A percentile compares a stretch with the other conserved stretches of the same genome.
Evolutionary conservation across 257 asterid genomes (phyloP).

Genomic region (Jaltomata sinuosa): DNA sequence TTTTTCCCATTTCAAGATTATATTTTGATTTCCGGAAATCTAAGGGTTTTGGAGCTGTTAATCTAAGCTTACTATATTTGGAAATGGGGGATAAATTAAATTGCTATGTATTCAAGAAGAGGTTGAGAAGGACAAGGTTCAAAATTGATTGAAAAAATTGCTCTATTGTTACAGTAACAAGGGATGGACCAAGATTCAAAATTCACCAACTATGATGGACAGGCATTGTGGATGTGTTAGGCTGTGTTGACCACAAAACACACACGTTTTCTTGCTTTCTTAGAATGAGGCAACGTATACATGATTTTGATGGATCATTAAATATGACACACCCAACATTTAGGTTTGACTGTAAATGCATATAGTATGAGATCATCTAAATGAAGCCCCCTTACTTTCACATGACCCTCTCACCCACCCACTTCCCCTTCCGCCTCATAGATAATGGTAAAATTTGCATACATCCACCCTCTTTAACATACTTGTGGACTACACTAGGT

Average conservation of each 20-base stretch:
- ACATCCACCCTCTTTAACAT: too few relatives aligned
- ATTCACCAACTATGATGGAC: background rate
- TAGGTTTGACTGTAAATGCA: conserved; percentile 22
- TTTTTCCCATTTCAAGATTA: background rate
- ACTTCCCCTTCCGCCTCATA: too few relatives aligned
- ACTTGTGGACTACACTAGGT: too few relatives aligned
- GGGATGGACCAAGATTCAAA: background rate
- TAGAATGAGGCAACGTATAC: background rate
- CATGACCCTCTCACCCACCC: background rate
- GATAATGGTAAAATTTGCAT: too few relatives aligned
- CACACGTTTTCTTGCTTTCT: background rate
- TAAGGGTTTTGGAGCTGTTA: background rate
- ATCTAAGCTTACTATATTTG: background rate
- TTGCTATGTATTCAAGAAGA: background rate
- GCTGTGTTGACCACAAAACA: background rate
- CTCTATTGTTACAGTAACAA: background rate
- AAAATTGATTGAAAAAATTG: background rate
- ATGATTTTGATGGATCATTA: background rate
- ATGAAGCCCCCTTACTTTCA: background rate
- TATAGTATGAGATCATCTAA: background rate
- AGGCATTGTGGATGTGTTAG: background rate
- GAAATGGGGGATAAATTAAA: background rate
- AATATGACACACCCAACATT: conserved; percentile 20
- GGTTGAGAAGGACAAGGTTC: background rate
- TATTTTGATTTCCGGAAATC: background rate